These are phyloP conservation scores for Penicillium macrosclerotiorum DNA, from an alignment of 495 filamentous ascomycete species.

Conservation along the genomic window DNA sequence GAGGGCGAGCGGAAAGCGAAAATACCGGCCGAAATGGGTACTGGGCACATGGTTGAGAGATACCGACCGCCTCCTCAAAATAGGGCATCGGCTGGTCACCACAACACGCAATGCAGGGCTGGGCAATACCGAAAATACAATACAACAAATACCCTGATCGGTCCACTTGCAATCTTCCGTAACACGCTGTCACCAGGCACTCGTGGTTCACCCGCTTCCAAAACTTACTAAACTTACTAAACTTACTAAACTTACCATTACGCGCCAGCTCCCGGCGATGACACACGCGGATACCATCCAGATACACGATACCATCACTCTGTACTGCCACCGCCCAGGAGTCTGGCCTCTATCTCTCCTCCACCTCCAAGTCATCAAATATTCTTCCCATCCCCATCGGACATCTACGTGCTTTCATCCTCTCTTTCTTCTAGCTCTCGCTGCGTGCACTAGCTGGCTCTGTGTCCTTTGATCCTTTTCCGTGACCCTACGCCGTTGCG, in stretches of 20 bases:
- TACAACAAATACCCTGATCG: constrained; percentile 1
- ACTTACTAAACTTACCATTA: not conserved
- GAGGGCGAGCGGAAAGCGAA: no score
- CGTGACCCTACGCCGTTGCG: constrained; percentile 16
- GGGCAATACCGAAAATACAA: not conserved
- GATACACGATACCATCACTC: constrained; percentile 16
- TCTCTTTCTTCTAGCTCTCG: constrained; percentile 20
- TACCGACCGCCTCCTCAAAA: no score
- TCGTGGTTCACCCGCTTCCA: no score
- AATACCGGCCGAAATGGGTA: no score
- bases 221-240: no score
- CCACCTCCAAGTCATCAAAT: constrained; percentile 28
- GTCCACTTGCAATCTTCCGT: no score
- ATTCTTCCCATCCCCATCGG: constrained; percentile 20
- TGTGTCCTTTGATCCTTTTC: constrained; percentile 11
- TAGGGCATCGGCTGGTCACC: no score
- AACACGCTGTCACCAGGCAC: no score
- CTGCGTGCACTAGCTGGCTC: constrained; percentile 19
- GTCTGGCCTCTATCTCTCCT: constrained; percentile 33
- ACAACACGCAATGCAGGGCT: no score
- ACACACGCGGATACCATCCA: constrained; percentile 7
- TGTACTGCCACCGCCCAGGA: constrained; percentile 30
- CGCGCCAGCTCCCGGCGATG: not conserved
- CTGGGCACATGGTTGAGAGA: no score
- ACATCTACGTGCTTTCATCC: constrained; percentile 20